phyloP scores from a whole-genome alignment of 306 rosid genomes.

The Carpinus fangiana region DNA sequence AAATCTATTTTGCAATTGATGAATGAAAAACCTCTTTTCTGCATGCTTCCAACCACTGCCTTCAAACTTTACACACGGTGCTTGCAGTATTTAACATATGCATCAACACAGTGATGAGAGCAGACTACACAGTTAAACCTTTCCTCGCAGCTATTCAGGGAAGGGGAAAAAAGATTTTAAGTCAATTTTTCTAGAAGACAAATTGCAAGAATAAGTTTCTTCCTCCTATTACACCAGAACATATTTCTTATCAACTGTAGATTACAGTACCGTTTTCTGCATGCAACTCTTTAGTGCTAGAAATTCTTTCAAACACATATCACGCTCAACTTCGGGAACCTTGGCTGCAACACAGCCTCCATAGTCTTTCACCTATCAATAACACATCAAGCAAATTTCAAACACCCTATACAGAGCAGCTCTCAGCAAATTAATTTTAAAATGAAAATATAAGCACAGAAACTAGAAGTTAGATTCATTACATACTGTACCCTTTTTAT shows the following conservation, averaged over 20 bases:
- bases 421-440: conserved; percentile 1
- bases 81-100: conserved; percentile 11
- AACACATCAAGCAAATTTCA: conserved; percentile 12
- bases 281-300: conserved; percentile 76
- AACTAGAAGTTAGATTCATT: background rate
- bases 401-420: conserved; percentile 8
- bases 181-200: conserved; percentile 15
- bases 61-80: conserved; percentile 24
- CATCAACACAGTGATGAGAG: conserved; percentile 22
- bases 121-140: conserved; percentile 42
- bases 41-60: conserved; percentile 28
- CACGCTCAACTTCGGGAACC: conserved; percentile 89
- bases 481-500: background rate
- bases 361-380: conserved; percentile 70
- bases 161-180: conserved; percentile 22
- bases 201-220: background rate
- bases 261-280: conserved; percentile 68
- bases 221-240: conserved; percentile 16
- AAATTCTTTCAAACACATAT: conserved; percentile 86
- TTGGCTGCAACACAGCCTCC: conserved; percentile 89
- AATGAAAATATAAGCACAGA: background rate
- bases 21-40: conserved; percentile 31
- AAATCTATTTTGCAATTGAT: conserved; percentile 13
- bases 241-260: conserved; percentile 12
- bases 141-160: conserved; percentile 60